Base-by-base conservation (phyloP, 176 grass and related monocot species). In the Bromus sterilis region DNA sequence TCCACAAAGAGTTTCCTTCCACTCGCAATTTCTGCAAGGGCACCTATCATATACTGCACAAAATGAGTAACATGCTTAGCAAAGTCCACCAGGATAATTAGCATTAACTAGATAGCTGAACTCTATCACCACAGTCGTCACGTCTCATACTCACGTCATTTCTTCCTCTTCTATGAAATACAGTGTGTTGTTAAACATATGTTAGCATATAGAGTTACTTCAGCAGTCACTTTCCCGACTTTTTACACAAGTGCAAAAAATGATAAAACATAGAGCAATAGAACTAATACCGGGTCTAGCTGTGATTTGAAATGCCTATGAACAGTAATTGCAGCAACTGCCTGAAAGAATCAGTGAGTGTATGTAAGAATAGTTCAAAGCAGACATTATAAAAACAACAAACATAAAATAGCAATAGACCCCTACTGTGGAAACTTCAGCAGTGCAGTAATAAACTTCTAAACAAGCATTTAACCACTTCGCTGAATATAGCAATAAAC, bases 261-360 rank as follows among this genome's bases (percentile, higher is more conserved):
- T 33, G 11, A 14, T 78, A 67, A 63, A 75, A 76, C 40, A 85
- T 71, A 84, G 74, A 78, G 49, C 7, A 74, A 89, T 61, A 35
- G 65, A 88, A 66, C 35, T 37, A 63, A 77, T 93, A 98, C 93
- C 90, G 75, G 90, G 40, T 95, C 89, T 32, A 98, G 76, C 53
- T 98, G 90, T 1, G 96, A 89, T 77, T 89, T 89, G 96, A 98
- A 98, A 87, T 98, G 88, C 66, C 79, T 93, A 32, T 88, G 78
- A 48, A 93, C 75, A 20, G 76, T 87, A 86, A 95, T 93, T 79
- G 72, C 72, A 85, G 93, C 90, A 46, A 98, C 86, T 35, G 84
- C 88, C 96, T 98, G 84, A 84, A 89, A 34, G 16, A 76, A 78
- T 76, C 32, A 75, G 82, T 26, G 23, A 62, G 73, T 56, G 28